Percentiles rank a stretch among this genome's conserved stretches.
Conservation (phyloP, 2,329 filamentous ascomycete species). For the Ceratocystis alfenasii region DNA sequence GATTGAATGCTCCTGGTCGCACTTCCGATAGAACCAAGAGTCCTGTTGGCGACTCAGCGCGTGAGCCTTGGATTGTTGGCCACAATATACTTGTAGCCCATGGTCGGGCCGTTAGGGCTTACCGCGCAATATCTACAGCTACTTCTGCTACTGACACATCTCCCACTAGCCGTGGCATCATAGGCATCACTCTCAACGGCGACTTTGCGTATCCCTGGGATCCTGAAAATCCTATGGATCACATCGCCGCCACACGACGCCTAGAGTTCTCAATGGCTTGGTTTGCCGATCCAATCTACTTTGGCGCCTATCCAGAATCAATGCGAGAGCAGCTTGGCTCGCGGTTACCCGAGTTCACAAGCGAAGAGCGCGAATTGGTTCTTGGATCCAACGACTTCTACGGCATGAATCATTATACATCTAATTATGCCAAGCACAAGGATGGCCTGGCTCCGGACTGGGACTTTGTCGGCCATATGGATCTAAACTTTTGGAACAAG, state of each 20-base stretch:
- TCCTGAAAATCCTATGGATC: constrained; percentile 57
- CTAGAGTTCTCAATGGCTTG: constrained; percentile 79
- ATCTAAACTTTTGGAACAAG: constrained; percentile 60
- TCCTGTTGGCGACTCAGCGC: constrained; percentile 57
- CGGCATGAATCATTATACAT: constrained; percentile 88
- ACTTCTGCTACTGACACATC: constrained; percentile 34
- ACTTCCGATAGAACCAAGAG: constrained; percentile 64
- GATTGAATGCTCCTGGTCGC: constrained; percentile 70
- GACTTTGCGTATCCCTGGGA: constrained; percentile 79
- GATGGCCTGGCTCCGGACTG: constrained; percentile 46
- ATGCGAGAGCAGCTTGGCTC: constrained; percentile 73
- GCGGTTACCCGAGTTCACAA: constrained; percentile 61
- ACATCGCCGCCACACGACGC: constrained; percentile 66
- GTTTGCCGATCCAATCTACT: constrained; percentile 82
- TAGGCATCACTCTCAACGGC: constrained; percentile 80
- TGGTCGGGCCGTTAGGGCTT: constrained; percentile 66
- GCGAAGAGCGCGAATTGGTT: constrained; percentile 60
- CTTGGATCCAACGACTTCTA: constrained; percentile 87
- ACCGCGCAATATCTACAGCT: constrained; percentile 58
- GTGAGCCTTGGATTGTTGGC: constrained; percentile 71
- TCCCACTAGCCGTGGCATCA: constrained; percentile 55
- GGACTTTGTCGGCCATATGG: constrained; percentile 66
- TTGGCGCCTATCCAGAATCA: constrained; percentile 69
- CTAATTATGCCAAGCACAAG: constrained; percentile 72
- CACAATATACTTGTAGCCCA: constrained; percentile 73